These are phyloP conservation scores for Metschnikowia shivogae DNA, from an alignment of 805 yeast species.

Conservation along the genomic window DNA sequence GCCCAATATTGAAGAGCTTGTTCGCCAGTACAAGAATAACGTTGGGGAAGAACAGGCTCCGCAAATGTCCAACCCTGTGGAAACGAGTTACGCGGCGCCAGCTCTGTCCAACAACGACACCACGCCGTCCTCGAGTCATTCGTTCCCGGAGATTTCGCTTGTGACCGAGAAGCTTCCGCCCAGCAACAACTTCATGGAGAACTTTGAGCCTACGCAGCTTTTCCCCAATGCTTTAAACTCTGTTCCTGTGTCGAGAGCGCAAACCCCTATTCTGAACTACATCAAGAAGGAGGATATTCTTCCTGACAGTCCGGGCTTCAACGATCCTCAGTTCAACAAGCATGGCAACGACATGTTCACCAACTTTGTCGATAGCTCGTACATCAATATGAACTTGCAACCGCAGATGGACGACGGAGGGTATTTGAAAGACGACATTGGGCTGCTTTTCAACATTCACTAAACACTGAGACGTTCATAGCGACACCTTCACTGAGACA, in stretches of 20 bases:
- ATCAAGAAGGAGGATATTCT: constrained; percentile 5
- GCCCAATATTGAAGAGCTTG: constrained; percentile 31
- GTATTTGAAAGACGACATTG: constrained; percentile 17
- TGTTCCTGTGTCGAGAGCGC: constrained; percentile 34
- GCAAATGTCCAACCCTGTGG: background rate
- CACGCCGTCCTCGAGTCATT: constrained; percentile 35
- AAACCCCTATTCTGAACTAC: constrained; percentile 24
- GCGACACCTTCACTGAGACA: background rate
- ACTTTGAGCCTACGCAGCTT: constrained; percentile 55
- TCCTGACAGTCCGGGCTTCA: constrained; percentile 7
- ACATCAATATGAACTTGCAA: constrained; percentile 41
- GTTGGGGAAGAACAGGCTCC: constrained; percentile 2
- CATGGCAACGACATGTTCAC: constrained; percentile 19
- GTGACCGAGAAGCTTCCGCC: constrained; percentile 51
- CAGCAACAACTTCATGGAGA: constrained; percentile 42
- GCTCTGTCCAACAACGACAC: constrained; percentile 12
- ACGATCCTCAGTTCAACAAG: constrained; percentile 6
- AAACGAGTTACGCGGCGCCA: background rate
- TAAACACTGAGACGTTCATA: background rate
- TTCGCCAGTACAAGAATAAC: constrained; percentile 28
- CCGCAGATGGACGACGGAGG: constrained; percentile 15
- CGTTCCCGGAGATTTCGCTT: constrained; percentile 52
- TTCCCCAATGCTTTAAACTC: constrained; percentile 43
- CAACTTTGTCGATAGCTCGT: constrained; percentile 40
- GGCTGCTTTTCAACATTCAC: constrained; percentile 10